Evolutionary conservation across 768 basidiomycete genomes (phyloP).

Genomic region (Podaxis sp.): DNA sequence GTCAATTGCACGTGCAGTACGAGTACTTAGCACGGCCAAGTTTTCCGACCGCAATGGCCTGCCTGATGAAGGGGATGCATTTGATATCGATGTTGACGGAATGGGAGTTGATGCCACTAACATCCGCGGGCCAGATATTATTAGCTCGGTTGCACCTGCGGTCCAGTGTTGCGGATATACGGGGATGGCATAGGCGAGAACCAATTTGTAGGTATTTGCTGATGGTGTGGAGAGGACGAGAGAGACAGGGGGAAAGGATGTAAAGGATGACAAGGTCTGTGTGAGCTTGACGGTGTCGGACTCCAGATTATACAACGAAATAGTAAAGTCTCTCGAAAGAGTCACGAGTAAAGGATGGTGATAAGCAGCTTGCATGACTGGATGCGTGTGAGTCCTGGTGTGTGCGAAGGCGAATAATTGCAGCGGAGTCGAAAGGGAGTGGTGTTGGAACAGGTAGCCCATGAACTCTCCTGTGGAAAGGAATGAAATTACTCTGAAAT

Average conservation of each 20-base stretch:
- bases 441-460: conserved; percentile 50
- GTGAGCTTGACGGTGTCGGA: conserved; percentile 44
- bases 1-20: conserved; percentile 66
- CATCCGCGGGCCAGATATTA: conserved; percentile 41
- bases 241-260: conserved; percentile 75
- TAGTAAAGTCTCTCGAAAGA: conserved; percentile 59
- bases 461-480: conserved; percentile 67
- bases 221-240: conserved; percentile 70
- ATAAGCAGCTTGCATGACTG: conserved; percentile 63
- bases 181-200: conserved; percentile 70
- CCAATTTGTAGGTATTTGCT: conserved; percentile 58
- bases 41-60: conserved; percentile 16
- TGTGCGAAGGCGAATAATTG: conserved; percentile 49
- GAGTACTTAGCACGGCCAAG: conserved; percentile 49
- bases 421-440: conserved; percentile 34
- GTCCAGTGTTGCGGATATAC: conserved; percentile 83
- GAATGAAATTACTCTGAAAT: conserved; percentile 51
- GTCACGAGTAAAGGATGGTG: conserved; percentile 76
- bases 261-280: conserved; percentile 72
- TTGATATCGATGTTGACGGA: conserved; percentile 14
- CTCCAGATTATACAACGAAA: conserved; percentile 71
- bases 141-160: conserved; percentile 70
- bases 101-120: conserved; percentile 9
- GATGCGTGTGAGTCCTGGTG: conserved; percentile 35
- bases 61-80: conserved; percentile 20